phyloP scores from a whole-genome alignment of 106 monocot genomes.

The Dendrobium officinale region DNA sequence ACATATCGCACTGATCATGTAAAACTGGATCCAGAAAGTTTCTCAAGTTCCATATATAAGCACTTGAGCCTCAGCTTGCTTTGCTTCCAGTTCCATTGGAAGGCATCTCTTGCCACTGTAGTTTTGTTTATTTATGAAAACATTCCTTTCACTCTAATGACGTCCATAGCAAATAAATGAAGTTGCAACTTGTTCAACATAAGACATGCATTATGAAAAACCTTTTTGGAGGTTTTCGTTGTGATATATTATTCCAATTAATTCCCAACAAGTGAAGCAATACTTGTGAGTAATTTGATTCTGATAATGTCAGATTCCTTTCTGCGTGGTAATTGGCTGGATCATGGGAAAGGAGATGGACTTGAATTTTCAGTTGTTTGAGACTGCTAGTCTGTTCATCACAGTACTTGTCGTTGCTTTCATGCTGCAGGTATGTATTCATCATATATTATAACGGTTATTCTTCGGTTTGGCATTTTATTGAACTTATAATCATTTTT shows the following conservation, averaged over 20 bases:
- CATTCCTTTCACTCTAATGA: too few relatives aligned
- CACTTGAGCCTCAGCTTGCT: too few relatives aligned
- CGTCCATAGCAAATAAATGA: neutral
- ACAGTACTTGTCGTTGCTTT: conserved; percentile 89
- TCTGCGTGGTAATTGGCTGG: conserved; percentile 93
- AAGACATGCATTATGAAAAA: neutral
- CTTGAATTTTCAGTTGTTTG: conserved; percentile 90
- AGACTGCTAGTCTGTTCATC: conserved; percentile 82
- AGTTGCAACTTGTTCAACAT: neutral
- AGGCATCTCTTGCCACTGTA: too few relatives aligned
- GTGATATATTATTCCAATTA: neutral
- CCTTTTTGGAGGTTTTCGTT: neutral
- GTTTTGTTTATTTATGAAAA: too few relatives aligned
- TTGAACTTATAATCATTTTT: neutral
- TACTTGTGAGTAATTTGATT: conserved; percentile 4
- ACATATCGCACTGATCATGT: too few relatives aligned
- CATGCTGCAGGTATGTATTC: conserved; percentile 67
- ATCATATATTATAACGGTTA: neutral
- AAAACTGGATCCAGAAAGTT: too few relatives aligned
- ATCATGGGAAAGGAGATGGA: conserved; percentile 80
- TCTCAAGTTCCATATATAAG: too few relatives aligned
- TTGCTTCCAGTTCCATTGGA: too few relatives aligned
- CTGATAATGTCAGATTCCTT: conserved; percentile 63
- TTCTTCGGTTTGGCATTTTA: neutral
- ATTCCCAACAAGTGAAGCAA: neutral